phyloP scores from a whole-genome alignment of 2,329 filamentous ascomycete genomes.

The Incumbomyces delicatus region DNA sequence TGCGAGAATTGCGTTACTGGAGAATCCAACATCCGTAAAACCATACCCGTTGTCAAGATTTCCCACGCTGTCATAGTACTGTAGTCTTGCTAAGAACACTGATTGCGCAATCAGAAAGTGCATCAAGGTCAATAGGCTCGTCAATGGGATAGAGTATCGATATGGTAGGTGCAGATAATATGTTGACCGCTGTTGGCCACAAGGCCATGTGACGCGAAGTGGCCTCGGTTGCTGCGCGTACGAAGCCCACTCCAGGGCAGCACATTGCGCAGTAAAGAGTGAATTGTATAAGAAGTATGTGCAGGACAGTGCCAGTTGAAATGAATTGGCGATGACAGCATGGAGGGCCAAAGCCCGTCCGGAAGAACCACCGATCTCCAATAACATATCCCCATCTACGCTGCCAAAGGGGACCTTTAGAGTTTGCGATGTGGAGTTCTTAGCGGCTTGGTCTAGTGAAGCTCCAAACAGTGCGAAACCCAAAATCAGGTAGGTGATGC shows the following conservation, averaged over 20 bases:
- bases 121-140: slow-evolving; percentile 23
- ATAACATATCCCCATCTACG: not conserved
- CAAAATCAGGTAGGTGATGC: not conserved
- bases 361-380: not conserved
- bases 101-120: slow-evolving; percentile 38
- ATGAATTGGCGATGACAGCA: slow-evolving; percentile 24
- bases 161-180: slow-evolving; percentile 35
- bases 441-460: not conserved
- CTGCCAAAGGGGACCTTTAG: not conserved
- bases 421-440: not conserved
- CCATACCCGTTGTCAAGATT: slow-evolving; percentile 2
- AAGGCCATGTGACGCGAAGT: slow-evolving; percentile 30
- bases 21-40: slow-evolving; percentile 19
- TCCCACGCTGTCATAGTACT: slow-evolving; percentile 15
- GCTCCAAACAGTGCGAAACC: not conserved
- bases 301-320: slow-evolving; percentile 25
- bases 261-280: slow-evolving; percentile 35
- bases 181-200: slow-evolving; percentile 28
- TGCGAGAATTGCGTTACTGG: slow-evolving; percentile 9
- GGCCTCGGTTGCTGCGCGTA: slow-evolving; percentile 28
- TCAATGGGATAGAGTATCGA: slow-evolving; percentile 29
- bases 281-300: slow-evolving; percentile 27
- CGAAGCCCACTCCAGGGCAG: slow-evolving; percentile 38
- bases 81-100: slow-evolving; percentile 32
- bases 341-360: not conserved